phyloP scores from a whole-genome alignment of 148 eudicot species.

The Rhododendron molle region DNA sequence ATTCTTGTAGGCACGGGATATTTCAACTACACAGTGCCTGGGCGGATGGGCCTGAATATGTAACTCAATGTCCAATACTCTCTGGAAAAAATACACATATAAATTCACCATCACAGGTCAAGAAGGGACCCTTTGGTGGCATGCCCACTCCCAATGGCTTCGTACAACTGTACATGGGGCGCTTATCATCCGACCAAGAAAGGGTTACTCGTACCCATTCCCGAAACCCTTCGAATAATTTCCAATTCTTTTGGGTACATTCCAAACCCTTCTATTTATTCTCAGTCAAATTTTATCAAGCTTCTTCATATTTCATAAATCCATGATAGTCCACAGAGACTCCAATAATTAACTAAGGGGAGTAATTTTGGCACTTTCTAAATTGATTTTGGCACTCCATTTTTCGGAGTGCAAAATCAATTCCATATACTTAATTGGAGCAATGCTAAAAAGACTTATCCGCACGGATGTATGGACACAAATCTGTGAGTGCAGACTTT shows the following conservation, averaged over 20 bases:
- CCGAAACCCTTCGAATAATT: constrained; percentile 51
- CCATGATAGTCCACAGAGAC: no score
- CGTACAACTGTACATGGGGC: constrained; percentile 85
- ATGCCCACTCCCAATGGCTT: constrained; percentile 71
- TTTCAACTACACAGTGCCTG: constrained; percentile 48
- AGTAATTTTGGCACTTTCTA: no score
- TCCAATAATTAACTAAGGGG: no score
- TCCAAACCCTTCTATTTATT: not conserved
- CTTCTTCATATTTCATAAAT: constrained; percentile 16
- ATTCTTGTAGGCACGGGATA: constrained; percentile 58
- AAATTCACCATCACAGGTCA: constrained; percentile 44
- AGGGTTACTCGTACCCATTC: constrained; percentile 53
- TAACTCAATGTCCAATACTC: constrained; percentile 69
- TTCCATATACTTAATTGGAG: no score
- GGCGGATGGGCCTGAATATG: constrained; percentile 72
- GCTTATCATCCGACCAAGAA: constrained; percentile 54
- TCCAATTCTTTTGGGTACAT: constrained; percentile 60
- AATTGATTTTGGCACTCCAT: no score
- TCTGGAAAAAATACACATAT: constrained; percentile 57
- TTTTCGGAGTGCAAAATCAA: no score
- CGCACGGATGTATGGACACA: no score
- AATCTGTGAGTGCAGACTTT: no score
- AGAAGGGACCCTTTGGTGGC: constrained; percentile 96
- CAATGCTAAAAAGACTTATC: no score
- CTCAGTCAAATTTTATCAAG: constrained; percentile 33